phyloP scores from a whole-genome alignment of 148 eudicot species.

The Dianthus caryophyllus region DNA sequence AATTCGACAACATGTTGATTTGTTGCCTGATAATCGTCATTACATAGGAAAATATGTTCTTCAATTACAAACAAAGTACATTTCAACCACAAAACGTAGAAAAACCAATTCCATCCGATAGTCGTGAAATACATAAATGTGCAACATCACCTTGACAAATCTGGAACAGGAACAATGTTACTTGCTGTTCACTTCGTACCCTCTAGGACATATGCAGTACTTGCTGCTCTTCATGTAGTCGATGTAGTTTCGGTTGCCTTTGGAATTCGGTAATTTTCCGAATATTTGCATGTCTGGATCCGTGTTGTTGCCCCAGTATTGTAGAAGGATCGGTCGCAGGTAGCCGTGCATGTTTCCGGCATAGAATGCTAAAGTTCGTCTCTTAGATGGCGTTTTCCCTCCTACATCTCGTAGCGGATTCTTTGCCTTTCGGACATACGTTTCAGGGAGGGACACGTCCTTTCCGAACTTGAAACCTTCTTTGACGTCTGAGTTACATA shows the following conservation, averaged over 20 bases:
- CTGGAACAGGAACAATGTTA: too few relatives aligned
- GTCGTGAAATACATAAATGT: too few relatives aligned
- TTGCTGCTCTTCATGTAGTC: constrained; percentile 60
- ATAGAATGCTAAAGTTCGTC: constrained; percentile 55
- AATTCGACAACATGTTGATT: too few relatives aligned
- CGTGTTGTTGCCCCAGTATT: constrained; percentile 46
- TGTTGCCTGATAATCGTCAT: too few relatives aligned
- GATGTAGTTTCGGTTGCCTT: constrained; percentile 46
- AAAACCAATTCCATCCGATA: too few relatives aligned
- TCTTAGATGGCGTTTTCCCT: constrained; percentile 43
- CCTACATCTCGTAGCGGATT: constrained; percentile 45
- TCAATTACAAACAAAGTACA: too few relatives aligned
- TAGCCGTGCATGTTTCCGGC: constrained; percentile 68
- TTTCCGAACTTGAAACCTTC: constrained; percentile 55
- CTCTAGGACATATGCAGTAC: constrained; percentile 65
- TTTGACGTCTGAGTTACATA: constrained; percentile 59
- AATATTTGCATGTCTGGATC: constrained; percentile 51
- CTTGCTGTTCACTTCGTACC: constrained; percentile 60
- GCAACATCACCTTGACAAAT: too few relatives aligned
- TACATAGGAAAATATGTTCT: too few relatives aligned
- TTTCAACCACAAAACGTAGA: too few relatives aligned
- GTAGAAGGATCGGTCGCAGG: constrained; percentile 46
- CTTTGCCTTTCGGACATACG: constrained; percentile 38
- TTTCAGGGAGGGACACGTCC: too few relatives aligned
- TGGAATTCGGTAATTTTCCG: constrained; percentile 35